Evolutionary conservation across 805 yeast genomes (phyloP), one percentile per base, ranked within the genome.

Genomic region (Kazachstania africana): DNA sequence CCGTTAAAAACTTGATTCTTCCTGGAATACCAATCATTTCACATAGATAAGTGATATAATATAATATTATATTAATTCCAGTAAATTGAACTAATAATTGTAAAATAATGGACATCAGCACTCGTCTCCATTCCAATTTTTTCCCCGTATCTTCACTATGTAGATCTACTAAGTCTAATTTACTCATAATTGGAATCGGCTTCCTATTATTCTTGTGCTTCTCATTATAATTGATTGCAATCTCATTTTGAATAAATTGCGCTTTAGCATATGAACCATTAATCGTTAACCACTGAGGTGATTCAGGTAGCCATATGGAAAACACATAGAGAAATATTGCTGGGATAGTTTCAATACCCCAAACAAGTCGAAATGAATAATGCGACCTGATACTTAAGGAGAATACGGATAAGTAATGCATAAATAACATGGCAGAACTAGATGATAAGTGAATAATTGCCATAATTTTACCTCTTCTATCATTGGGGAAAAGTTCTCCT

Each of bases 321-420:
- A 24, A 30, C 2, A 36, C 22, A 25, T 43, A 28, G 9, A 40
- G 25, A 5, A 37, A 16, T 6, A 36, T 19, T 8, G 66, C 62
- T 50, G 84, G 63, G 49, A 76, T 39, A 52, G 68, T 55, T 59
- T 69, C 64, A 58, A 80, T 27, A 47, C 72, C 61, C 80, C 87
- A 64, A 35, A 74, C 79, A 15, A 70, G 49, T 45, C 87, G 65
- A 67, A 77, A 76, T 31, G 79, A 65, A 28, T 60, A 51, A 14
- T 68, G 68, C 8, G 60, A 58, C 8, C 54, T 43, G 17, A 66
- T 51, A 15, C 15, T 28, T 23, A 25, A 22, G 8, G 23, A 13
- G 12, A 12, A 20, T 8, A 33, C 12, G 19, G 18, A 28, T 16
- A 34, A 46, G 32, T 66, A 72, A 45, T 68, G 72, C 50, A 74